These are phyloP conservation scores for Xanthoconium stramineum DNA, from an alignment of 768 basidiomycete species.

Conservation along the genomic window DNA sequence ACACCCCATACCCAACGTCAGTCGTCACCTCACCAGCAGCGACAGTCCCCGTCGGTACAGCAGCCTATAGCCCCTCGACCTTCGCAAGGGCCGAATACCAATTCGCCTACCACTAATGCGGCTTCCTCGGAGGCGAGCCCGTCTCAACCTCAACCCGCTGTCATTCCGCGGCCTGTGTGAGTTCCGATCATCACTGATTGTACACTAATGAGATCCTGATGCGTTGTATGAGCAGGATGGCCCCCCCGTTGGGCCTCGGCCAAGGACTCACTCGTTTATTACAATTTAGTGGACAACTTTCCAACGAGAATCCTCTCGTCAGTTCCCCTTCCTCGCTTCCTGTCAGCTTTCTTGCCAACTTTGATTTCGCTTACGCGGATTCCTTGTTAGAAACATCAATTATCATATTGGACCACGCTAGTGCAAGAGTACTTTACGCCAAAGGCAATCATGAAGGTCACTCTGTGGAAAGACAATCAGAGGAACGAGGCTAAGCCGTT, in stretches of 20 bases:
- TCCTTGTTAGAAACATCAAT: slow-evolving; percentile 50
- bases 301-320: slow-evolving; percentile 51
- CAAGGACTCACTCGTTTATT: slow-evolving; percentile 64
- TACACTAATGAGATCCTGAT: slow-evolving; percentile 13
- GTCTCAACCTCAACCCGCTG: slow-evolving; percentile 32
- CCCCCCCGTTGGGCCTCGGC: slow-evolving; percentile 46
- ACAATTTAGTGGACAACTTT: slow-evolving; percentile 66
- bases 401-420: slow-evolving; percentile 64
- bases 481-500: slow-evolving; percentile 79
- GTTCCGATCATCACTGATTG: slow-evolving; percentile 7
- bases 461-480: slow-evolving; percentile 85
- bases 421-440: slow-evolving; percentile 70
- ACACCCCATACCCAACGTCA: slow-evolving; percentile 35
- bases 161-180: slow-evolving; percentile 31
- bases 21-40: slow-evolving; percentile 31
- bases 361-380: background rate
- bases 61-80: slow-evolving; percentile 38
- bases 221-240: slow-evolving; percentile 25
- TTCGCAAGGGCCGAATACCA: slow-evolving; percentile 25
- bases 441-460: slow-evolving; percentile 71
- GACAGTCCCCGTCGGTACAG: slow-evolving; percentile 34
- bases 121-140: slow-evolving; percentile 29
- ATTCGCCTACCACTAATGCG: slow-evolving; percentile 23
- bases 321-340: slow-evolving; percentile 1
- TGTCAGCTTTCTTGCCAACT: slow-evolving; percentile 2